Percentiles rank a stretch among this genome's conserved stretches.
phyloP scores from a whole-genome alignment of 176 grass and related monocot genomes.

The Melocanna baccifera region DNA sequence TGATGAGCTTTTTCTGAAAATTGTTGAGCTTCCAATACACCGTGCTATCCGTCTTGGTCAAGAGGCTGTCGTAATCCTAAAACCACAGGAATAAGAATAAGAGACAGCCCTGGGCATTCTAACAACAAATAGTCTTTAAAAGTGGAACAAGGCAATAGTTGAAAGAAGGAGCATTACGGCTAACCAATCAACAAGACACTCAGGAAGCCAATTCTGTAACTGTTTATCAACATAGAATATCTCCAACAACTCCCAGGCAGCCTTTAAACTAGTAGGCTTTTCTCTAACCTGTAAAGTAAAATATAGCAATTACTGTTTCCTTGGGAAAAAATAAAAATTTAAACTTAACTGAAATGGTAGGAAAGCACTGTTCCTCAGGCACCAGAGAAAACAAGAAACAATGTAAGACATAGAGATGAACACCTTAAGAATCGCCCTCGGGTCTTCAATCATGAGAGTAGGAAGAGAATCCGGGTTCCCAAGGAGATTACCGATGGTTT shows the following conservation, averaged over 20 bases:
- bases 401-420: not conserved
- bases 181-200: conserved; percentile 97
- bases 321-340: not conserved
- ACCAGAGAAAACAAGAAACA: conserved; percentile 9
- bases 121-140: conserved; percentile 5
- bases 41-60: conserved; percentile 49
- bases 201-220: conserved; percentile 81
- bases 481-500: conserved; percentile 65
- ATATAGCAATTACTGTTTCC: conserved; percentile 2
- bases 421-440: conserved; percentile 75
- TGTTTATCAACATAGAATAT: conserved; percentile 98
- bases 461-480: conserved; percentile 36
- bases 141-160: conserved; percentile 11
- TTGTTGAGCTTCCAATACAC: conserved; percentile 50
- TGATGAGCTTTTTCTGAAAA: conserved; percentile 75
- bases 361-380: not conserved
- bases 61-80: conserved; percentile 80
- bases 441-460: conserved; percentile 55
- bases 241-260: conserved; percentile 91
- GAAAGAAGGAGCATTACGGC: conserved; percentile 71
- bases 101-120: not conserved
- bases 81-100: conserved; percentile 17
- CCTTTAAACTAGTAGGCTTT: conserved; percentile 70
- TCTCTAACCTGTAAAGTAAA: conserved; percentile 47
- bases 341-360: conserved; percentile 5